These are phyloP conservation scores for Erysimum pusillum DNA, from an alignment of 441 rosid species.

Conservation along the genomic window DNA sequence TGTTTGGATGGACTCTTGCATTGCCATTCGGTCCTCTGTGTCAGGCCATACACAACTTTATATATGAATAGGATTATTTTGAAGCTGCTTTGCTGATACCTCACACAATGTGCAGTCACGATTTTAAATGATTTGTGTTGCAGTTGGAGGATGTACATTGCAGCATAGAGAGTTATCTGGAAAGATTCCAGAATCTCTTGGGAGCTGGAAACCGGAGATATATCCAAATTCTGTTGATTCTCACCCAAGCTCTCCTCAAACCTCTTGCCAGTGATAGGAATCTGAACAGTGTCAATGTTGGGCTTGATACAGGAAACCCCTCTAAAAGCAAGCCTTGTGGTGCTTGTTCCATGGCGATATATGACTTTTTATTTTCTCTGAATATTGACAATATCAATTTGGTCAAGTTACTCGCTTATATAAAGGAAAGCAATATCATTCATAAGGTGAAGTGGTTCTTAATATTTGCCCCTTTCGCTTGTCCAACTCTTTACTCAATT, in stretches of 20 bases:
- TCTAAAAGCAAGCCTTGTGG: constrained; percentile 48
- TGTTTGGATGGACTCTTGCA: constrained; percentile 6
- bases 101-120: neutral
- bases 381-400: constrained; percentile 92
- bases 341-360: constrained; percentile 76
- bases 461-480: constrained; percentile 24
- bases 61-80: constrained; percentile 12
- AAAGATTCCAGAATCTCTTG: constrained; percentile 72
- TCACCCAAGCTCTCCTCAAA: constrained; percentile 72
- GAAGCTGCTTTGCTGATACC: constrained; percentile 20
- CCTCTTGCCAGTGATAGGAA: constrained; percentile 55
- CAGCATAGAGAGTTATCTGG: constrained; percentile 76
- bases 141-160: constrained; percentile 83
- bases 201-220: constrained; percentile 96
- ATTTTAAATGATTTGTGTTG: constrained; percentile 30
- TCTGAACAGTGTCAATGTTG: constrained; percentile 42
- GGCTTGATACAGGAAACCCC: constrained; percentile 52
- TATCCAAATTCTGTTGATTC: constrained; percentile 85
- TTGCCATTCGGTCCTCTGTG: neutral
- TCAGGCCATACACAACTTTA: constrained; percentile 11
- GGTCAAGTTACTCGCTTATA: constrained; percentile 78
- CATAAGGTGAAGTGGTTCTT: constrained; percentile 73
- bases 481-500: constrained; percentile 19
- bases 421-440: constrained; percentile 84
- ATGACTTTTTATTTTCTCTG: constrained; percentile 85